These are phyloP conservation scores for Leavenworthia alabamica DNA, from an alignment of 345 rosid genomes.

Conservation along the genomic window DNA sequence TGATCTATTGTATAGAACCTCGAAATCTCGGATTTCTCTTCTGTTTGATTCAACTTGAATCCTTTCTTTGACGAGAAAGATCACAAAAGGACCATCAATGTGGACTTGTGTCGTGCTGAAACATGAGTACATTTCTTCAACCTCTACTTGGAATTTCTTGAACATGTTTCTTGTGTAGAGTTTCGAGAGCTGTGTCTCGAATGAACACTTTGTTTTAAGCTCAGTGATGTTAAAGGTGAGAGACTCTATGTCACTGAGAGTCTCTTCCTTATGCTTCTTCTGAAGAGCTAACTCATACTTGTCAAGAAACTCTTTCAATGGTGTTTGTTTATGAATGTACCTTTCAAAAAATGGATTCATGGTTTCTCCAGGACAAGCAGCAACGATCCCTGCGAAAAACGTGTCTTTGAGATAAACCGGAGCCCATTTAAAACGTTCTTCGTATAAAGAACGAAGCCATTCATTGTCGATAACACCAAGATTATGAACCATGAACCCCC, in stretches of 20 bases:
- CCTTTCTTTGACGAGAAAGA: slow-evolving; percentile 70
- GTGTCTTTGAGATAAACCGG: slow-evolving; percentile 77
- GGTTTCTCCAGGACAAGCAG: slow-evolving; percentile 48
- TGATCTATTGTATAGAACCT: slow-evolving; percentile 68
- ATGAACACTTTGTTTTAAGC: slow-evolving; percentile 63
- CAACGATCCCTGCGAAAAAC: slow-evolving; percentile 53
- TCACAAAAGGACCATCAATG: slow-evolving; percentile 53
- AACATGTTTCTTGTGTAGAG: slow-evolving; percentile 61
- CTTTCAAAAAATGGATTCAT: slow-evolving; percentile 53
- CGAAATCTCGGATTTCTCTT: slow-evolving; percentile 56
- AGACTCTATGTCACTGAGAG: slow-evolving; percentile 51
- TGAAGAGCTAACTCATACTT: slow-evolving; percentile 69
- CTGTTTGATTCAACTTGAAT: slow-evolving; percentile 48
- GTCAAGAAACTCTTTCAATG: slow-evolving; percentile 84
- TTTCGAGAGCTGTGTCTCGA: slow-evolving; percentile 75
- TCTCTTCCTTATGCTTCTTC: slow-evolving; percentile 69
- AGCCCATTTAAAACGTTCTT: slow-evolving; percentile 72
- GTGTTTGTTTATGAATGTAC: slow-evolving; percentile 67
- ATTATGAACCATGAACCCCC: slow-evolving; percentile 59
- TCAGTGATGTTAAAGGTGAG: slow-evolving; percentile 34
- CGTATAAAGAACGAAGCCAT: slow-evolving; percentile 62
- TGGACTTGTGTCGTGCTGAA: slow-evolving; percentile 68
- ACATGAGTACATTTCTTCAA: slow-evolving; percentile 83
- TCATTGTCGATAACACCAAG: slow-evolving; percentile 52
- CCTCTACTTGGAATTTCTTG: slow-evolving; percentile 71